A percentile compares a stretch with the other conserved stretches of the same genome.
Evolutionary conservation across 192 early-diverging fungal genomes (phyloP).

Genomic region (Umbelopsis ramanniana): DNA sequence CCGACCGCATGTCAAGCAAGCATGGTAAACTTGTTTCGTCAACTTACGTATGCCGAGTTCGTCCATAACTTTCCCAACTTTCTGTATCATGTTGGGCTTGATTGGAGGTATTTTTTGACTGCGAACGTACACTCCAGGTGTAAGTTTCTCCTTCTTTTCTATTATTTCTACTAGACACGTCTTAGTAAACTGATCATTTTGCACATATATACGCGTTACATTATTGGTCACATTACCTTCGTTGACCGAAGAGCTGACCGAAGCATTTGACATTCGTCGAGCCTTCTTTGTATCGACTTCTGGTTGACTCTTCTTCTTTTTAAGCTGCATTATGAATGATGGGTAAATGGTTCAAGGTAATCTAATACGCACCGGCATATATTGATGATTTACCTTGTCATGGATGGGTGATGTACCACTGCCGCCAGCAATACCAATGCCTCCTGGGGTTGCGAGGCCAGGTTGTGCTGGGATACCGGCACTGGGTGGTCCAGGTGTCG

Average conservation of each 20-base stretch:
- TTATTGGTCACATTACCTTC: neutral
- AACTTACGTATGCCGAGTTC: slow-evolving; percentile 61
- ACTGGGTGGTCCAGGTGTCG: slow-evolving; percentile 29
- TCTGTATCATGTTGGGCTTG: slow-evolving; percentile 53
- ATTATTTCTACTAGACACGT: slow-evolving; percentile 16
- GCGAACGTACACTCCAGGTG: slow-evolving; percentile 66
- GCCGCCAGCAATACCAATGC: slow-evolving; percentile 44
- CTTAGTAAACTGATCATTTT: neutral
- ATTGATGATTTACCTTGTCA: slow-evolving; percentile 29
- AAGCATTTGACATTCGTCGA: slow-evolving; percentile 33
- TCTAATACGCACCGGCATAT: neutral
- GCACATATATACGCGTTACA: no score
- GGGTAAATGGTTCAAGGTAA: neutral
- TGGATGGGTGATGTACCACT: slow-evolving; percentile 22
- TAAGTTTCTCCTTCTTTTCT: slow-evolving; percentile 58
- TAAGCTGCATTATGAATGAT: slow-evolving; percentile 29
- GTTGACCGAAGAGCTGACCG: slow-evolving; percentile 15
- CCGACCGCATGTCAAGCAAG: neutral
- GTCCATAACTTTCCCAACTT: slow-evolving; percentile 57
- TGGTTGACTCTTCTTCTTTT: slow-evolving; percentile 34
- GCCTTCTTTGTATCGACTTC: slow-evolving; percentile 33
- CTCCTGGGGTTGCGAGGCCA: slow-evolving; percentile 34
- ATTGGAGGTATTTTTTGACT: slow-evolving; percentile 61
- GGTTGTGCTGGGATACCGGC: neutral
- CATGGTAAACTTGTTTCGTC: neutral